Evolutionary conservation across 2,329 filamentous ascomycete species (phyloP).

Genomic region (Colletotrichum tabaci): DNA sequence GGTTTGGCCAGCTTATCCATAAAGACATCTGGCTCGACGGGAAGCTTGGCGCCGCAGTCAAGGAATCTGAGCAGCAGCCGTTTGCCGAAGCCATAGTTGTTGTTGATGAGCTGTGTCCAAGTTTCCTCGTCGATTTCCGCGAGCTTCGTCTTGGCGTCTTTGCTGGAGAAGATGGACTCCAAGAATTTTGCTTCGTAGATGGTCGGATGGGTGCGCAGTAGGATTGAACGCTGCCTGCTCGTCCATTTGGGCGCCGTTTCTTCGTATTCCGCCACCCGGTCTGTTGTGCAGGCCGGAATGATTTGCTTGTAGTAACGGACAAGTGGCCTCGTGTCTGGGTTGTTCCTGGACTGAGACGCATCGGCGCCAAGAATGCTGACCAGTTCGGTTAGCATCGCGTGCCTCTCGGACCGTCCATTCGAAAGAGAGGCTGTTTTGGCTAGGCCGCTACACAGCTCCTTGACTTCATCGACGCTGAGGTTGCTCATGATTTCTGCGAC

Average conservation of each 20-base stretch:
- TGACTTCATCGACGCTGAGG: conserved; percentile 23
- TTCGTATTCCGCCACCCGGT: conserved; percentile 18
- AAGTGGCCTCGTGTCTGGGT: conserved; percentile 10
- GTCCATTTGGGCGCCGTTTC: conserved; percentile 3
- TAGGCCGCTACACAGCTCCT: conserved; percentile 16
- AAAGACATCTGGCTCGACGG: conserved; percentile 5
- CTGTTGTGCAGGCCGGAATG: conserved; percentile 17
- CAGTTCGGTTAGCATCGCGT: conserved; percentile 3
- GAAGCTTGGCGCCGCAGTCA: background rate
- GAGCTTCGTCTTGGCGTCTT: background rate
- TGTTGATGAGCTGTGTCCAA: conserved; percentile 17
- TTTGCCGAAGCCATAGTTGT: conserved; percentile 16
- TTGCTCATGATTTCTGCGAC: conserved; percentile 14
- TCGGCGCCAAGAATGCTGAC: conserved; percentile 5
- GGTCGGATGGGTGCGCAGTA: conserved; percentile 16
- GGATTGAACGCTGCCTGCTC: conserved; percentile 1
- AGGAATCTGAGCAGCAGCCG: conserved; percentile 1
- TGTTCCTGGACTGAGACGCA: background rate
- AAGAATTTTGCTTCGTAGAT: conserved; percentile 15
- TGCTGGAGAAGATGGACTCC: background rate
- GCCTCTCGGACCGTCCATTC: background rate
- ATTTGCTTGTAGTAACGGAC: conserved; percentile 13
- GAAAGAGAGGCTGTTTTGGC: conserved; percentile 9
- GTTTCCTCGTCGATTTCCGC: background rate
- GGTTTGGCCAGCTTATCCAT: background rate